Base-by-base conservation (phyloP, 2,329 filamentous ascomycete species). In the Cercospora berteroae region DNA sequence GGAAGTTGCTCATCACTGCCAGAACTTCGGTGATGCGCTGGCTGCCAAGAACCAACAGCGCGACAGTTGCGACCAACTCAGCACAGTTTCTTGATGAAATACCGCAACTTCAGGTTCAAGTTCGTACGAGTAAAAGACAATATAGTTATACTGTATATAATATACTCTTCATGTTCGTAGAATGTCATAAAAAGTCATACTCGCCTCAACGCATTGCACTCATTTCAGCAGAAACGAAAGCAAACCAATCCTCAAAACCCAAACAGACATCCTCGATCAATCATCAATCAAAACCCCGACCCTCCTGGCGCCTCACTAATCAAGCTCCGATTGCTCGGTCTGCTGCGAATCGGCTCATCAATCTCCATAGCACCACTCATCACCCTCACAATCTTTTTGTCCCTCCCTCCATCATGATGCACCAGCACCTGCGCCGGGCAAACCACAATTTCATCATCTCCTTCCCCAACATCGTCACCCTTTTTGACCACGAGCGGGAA, bases 401-500 rank as follows among this genome's bases (percentile, higher is more conserved):
- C 74, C 57, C 69, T 72, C 3, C 73, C 72, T n/a, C 67, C 70
- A 44, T 80, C 79, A 56, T 76, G 78, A 27, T 76, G 77, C 63
- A 97, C 87, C 68, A 98, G 86, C 39, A 99, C 95, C 79, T 98
- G 94, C 6, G 96, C 95, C 9, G 94, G 94, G 77, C 91, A 96
- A 55, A 99, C 93, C 57, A 98, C 94, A 71, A 96, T 92, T 83
- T 98, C 94, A 72, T 97, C 93, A 64, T 97, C 93, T 64, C 94
- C 94, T 63, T 90, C 86, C 25, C 94, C 95, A 48, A 85, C 83
- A 77, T 98, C 94, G 75, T 96, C 92, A 63, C 94, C 94, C 83
- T 95, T 96, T 83, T 97, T 97, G 74, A 98, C 92, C 18, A 99
- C 94, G 1, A 98, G 86, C 9, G 96, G 96, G 84, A 99, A 99